These are phyloP conservation scores for Zelopaecilomyces penicillatus DNA, from an alignment of 2,329 filamentous ascomycete genomes.

Conservation along the genomic window DNA sequence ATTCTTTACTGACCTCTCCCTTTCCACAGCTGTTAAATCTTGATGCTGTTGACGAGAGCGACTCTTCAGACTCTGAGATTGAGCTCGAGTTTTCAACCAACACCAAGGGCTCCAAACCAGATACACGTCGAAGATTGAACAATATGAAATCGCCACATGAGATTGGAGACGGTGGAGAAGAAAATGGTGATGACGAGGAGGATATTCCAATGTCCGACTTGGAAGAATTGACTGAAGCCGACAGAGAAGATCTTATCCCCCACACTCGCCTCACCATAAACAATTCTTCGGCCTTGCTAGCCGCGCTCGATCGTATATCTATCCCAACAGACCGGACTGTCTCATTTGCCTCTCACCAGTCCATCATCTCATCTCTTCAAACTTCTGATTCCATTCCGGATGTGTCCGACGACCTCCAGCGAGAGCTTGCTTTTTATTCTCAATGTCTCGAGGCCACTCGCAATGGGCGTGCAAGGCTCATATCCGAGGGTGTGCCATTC, in stretches of 20 bases:
- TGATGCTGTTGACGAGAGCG: conserved; percentile 51
- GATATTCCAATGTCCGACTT: conserved; percentile 87
- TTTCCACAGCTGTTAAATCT: conserved; percentile 37
- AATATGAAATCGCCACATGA: conserved; percentile 16
- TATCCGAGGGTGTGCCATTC: conserved; percentile 77
- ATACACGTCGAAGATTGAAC: too few relatives aligned
- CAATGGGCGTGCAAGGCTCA: conserved; percentile 63
- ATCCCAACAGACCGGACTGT: conserved; percentile 58
- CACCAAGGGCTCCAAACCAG: conserved; percentile 34
- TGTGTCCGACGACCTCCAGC: conserved; percentile 82
- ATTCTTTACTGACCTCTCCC: not conserved
- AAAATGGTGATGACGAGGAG: conserved; percentile 69
- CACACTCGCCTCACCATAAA: conserved; percentile 95
- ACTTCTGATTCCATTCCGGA: conserved; percentile 64
- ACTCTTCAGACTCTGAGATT: conserved; percentile 60
- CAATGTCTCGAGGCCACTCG: conserved; percentile 76
- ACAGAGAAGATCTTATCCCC: conserved; percentile 78
- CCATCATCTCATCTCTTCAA: conserved; percentile 57
- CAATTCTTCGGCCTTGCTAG: conserved; percentile 79
- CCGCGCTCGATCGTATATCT: conserved; percentile 68
- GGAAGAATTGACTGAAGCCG: conserved; percentile 67
- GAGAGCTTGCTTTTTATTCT: conserved; percentile 88
- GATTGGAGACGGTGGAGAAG: conserved; percentile 38
- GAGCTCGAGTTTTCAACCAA: conserved; percentile 64
- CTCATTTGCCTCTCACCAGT: conserved; percentile 77